Evolutionary conservation across 495 filamentous ascomycete genomes (phyloP).

Genomic region (Penicillium psychrofluorescens): DNA sequence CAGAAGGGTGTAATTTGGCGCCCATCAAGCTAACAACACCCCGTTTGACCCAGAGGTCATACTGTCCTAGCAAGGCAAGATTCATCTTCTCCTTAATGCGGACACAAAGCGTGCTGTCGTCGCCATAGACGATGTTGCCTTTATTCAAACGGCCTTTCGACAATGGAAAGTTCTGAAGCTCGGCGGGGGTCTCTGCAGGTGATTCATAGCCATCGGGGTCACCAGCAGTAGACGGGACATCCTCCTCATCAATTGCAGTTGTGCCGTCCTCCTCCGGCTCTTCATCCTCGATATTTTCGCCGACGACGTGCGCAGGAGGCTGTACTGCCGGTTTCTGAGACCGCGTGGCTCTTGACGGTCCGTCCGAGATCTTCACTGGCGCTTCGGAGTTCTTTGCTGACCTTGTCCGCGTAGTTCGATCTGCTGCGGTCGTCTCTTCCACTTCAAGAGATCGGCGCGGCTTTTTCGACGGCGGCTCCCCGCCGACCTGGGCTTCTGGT

Average conservation of each 20-base stretch:
- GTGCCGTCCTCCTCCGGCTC: constrained; percentile 9
- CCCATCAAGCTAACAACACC: constrained; percentile 60
- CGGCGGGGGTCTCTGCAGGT: constrained; percentile 22
- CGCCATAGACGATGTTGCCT: constrained; percentile 32
- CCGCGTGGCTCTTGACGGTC: constrained; percentile 1
- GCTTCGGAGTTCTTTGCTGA: constrained; percentile 17
- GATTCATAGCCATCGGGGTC: constrained; percentile 31
- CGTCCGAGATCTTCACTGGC: constrained; percentile 1
- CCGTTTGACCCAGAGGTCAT: constrained; percentile 60
- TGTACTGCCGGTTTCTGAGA: not conserved
- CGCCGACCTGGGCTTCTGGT: constrained; percentile 6
- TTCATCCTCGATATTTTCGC: constrained; percentile 4
- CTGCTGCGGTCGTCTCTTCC: constrained; percentile 1
- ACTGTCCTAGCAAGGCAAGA: constrained; percentile 63
- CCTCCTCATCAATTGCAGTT: constrained; percentile 17
- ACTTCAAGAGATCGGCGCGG: constrained; percentile 24
- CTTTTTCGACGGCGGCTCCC: constrained; percentile 32
- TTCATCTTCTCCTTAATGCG: constrained; percentile 45
- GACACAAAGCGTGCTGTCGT: constrained; percentile 32
- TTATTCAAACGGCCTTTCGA: constrained; percentile 35
- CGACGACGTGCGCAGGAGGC: not conserved
- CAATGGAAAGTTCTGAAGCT: constrained; percentile 34
- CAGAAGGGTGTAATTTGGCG: constrained; percentile 50
- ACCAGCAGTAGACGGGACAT: constrained; percentile 15
- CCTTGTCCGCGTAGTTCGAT: constrained; percentile 11